phyloP scores from a whole-genome alignment of 2,329 filamentous ascomycete species.

The Taxawa tesnikishii region DNA sequence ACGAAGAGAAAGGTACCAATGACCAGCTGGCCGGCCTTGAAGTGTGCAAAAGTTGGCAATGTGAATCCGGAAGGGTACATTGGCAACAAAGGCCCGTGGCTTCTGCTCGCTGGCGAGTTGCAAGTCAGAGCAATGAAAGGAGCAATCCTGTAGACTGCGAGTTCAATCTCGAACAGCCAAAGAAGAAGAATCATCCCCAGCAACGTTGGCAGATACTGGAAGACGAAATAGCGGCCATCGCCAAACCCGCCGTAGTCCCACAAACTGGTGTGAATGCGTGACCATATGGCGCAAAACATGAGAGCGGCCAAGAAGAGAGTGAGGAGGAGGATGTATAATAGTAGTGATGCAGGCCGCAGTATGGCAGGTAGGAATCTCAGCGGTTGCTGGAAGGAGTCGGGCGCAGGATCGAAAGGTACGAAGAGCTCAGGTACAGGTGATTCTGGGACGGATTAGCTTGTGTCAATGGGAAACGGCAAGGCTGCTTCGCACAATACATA shows the following conservation, averaged over 20 bases:
- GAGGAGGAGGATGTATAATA: conserved; percentile 47
- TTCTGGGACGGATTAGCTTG: too few relatives aligned
- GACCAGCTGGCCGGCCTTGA: conserved; percentile 54
- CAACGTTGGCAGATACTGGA: conserved; percentile 73
- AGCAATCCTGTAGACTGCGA: conserved; percentile 60
- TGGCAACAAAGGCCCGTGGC: conserved; percentile 53
- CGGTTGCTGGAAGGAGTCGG: conserved; percentile 15
- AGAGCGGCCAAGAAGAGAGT: conserved; percentile 60
- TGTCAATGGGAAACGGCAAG: too few relatives aligned
- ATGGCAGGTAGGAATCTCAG: conserved; percentile 62
- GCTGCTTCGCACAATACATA: too few relatives aligned
- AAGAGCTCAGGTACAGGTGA: conserved; percentile 15
- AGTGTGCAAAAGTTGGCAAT: conserved; percentile 55
- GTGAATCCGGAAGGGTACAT: conserved; percentile 52
- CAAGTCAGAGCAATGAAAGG: conserved; percentile 71
- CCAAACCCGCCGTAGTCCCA: conserved; percentile 57
- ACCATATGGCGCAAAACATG: conserved; percentile 61
- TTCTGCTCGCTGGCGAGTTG: conserved; percentile 44
- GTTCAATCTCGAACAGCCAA: conserved; percentile 64
- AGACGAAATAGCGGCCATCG: conserved; percentile 68
- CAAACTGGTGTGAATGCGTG: conserved; percentile 49
- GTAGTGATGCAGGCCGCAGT: conserved; percentile 54
- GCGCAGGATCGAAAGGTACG: conserved; percentile 16
- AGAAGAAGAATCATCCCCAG: conserved; percentile 59
- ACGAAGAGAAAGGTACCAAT: conserved; percentile 55